phyloP scores from a whole-genome alignment of 2,329 filamentous ascomycete genomes.

The Pseudogymnoascus verrucosus region DNA sequence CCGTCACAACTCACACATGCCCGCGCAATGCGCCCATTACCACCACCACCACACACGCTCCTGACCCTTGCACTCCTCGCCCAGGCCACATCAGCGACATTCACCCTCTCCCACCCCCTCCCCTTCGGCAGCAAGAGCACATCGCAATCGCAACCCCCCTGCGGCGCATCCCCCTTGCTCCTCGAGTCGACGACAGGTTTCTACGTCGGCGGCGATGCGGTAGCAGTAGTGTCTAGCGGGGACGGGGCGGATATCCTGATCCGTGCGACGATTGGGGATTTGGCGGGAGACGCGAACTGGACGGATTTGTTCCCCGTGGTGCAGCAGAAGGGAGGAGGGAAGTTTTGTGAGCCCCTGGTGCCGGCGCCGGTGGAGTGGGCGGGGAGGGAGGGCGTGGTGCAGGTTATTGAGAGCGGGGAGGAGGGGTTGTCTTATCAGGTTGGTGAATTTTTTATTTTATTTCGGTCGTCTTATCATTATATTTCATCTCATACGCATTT shows the following conservation, averaged over 20 bases:
- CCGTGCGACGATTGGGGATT: too few relatives aligned
- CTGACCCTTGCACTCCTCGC: not conserved
- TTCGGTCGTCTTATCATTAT: not conserved
- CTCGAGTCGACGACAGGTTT: constrained; percentile 35
- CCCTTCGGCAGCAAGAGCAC: not conserved
- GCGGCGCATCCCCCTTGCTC: not conserved
- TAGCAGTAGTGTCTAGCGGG: constrained; percentile 41
- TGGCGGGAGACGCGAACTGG: too few relatives aligned
- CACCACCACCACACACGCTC: not conserved
- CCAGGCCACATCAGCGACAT: not conserved
- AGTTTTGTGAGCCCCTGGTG: constrained; percentile 33
- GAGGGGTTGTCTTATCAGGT: constrained; percentile 53
- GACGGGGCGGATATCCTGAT: too few relatives aligned
- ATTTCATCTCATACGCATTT: not conserved
- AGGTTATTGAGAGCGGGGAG: constrained; percentile 41
- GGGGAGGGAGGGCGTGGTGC: constrained; percentile 46
- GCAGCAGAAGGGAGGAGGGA: too few relatives aligned
- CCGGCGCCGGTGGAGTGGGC: constrained; percentile 40
- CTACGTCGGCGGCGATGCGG: constrained; percentile 47
- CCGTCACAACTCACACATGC: too few relatives aligned
- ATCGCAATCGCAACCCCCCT: not conserved
- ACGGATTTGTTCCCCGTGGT: too few relatives aligned
- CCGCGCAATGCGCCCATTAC: not conserved
- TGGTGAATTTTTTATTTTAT: constrained; percentile 15
- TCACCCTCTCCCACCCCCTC: not conserved